Evolutionary conservation across 2,329 filamentous ascomycete species (phyloP).

Genomic region (Fusarium veterinarium): DNA sequence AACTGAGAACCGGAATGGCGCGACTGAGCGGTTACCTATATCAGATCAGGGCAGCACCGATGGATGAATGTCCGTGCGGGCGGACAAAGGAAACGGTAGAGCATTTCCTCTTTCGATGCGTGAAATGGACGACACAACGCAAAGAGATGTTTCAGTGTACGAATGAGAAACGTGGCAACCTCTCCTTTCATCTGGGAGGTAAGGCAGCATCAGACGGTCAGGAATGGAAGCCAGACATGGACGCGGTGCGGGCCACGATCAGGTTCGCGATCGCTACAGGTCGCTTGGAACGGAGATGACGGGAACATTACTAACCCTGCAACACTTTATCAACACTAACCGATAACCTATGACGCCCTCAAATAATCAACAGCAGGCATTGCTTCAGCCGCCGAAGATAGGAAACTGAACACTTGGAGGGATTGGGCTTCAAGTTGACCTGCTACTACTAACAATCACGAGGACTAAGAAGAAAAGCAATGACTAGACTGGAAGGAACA

Average conservation of each 20-base stretch:
- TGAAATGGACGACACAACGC: background rate
- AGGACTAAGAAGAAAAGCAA: background rate
- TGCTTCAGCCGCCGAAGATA: background rate
- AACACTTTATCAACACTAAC: too few relatives aligned
- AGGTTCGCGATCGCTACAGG: background rate
- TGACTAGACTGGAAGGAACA: background rate
- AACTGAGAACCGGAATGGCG: constrained; percentile 30
- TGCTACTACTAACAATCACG: background rate
- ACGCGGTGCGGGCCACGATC: background rate
- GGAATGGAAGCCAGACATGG: background rate
- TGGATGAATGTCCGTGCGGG: background rate
- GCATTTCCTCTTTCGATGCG: constrained; percentile 8
- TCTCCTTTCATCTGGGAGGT: background rate
- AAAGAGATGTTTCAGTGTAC: background rate
- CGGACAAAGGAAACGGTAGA: background rate
- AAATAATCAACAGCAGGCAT: background rate
- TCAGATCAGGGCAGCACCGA: background rate
- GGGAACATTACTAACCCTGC: background rate
- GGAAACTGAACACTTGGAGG: background rate
- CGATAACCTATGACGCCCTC: too few relatives aligned
- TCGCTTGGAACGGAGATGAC: background rate
- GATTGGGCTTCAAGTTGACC: background rate
- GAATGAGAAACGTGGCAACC: background rate
- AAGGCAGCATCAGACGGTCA: background rate
- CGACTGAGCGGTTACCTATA: background rate